Evolutionary conservation across 78 protist genomes (phyloP).

Genomic region (Capsaspora owczarzaki): DNA sequence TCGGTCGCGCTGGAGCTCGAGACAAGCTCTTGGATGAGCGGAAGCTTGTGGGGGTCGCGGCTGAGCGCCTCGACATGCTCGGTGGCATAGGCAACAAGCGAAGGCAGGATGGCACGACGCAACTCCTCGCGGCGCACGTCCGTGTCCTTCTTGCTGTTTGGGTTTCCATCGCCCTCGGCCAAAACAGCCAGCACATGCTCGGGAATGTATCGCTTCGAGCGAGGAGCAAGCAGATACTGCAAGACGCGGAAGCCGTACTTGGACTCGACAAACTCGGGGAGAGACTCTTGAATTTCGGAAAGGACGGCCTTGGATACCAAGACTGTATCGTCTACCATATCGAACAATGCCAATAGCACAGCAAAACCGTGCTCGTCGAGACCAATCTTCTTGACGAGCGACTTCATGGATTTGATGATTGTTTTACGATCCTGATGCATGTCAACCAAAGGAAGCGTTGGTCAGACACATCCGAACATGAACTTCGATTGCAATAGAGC

Average conservation of each 20-base stretch:
- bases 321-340: constrained; percentile 46
- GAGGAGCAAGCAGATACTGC: neutral
- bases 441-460: neutral
- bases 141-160: neutral
- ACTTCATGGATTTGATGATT: constrained; percentile 37
- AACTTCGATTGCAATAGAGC: neutral
- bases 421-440: constrained; percentile 27
- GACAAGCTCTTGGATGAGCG: neutral
- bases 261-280: neutral
- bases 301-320: constrained; percentile 15
- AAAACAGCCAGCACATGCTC: neutral
- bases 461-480: neutral
- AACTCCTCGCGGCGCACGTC: constrained; percentile 1
- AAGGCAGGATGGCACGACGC: neutral
- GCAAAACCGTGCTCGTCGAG: constrained; percentile 31
- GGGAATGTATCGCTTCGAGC: neutral
- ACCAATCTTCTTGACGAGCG: constrained; percentile 25
- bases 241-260: neutral
- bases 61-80: neutral
- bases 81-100: neutral
- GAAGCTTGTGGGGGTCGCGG: neutral
- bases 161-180: neutral
- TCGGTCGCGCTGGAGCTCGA: too few relatives aligned
- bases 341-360: constrained; percentile 34
- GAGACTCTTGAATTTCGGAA: neutral